Base-by-base conservation (phyloP, 2,329 filamentous ascomycete species). In the Epichloe bromicola region DNA sequence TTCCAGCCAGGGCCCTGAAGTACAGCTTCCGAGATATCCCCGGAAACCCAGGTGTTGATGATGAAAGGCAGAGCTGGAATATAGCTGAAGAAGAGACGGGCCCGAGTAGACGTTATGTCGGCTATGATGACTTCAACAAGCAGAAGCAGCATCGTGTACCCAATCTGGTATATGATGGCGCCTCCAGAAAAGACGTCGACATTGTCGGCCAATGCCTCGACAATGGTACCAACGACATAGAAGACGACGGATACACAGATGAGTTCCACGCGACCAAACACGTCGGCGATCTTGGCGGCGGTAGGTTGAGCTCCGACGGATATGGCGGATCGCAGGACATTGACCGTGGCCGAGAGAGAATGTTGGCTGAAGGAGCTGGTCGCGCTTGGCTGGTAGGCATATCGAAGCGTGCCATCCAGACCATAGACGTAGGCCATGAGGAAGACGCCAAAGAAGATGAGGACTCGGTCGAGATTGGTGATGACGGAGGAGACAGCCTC, bases 91-190 rank as follows among this genome's bases (percentile, higher is more conserved):
- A 80, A 73, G 43, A 85, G 69, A 44, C 83, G 74, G 58, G 85
- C 83, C 52, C 76, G 73, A 36, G 86, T 68, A n/a, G 74, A 73
- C 0, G 83, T 82, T 1, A 81, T 84, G 58, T 87, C 84, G 26
- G 83, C 80, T 53, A 83, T 77, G 59, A 86, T 80, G 34, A 87
- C 75, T 51, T 75, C 74, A 15, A 85, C 67, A 30, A 76, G 74
- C 57, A 83, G 85, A 45, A 73, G 71, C 26, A 86, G 66, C 11
- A 80, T 81, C n/a, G 76, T 67, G 57, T 65, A 68, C 7, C 83
- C 83, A 39, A 82, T 74, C 45, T 74, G 78, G 58, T 85, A 84
- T 52, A 86, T 80, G 5, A 85, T 79, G 55, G 80, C 74, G 1
- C 76, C 78, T 2, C 79, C 79, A 41, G 78, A 75, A 61, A 79